Evolutionary conservation across 768 basidiomycete species (phyloP).

Genomic region (Stropharia rugosoannulata): DNA sequence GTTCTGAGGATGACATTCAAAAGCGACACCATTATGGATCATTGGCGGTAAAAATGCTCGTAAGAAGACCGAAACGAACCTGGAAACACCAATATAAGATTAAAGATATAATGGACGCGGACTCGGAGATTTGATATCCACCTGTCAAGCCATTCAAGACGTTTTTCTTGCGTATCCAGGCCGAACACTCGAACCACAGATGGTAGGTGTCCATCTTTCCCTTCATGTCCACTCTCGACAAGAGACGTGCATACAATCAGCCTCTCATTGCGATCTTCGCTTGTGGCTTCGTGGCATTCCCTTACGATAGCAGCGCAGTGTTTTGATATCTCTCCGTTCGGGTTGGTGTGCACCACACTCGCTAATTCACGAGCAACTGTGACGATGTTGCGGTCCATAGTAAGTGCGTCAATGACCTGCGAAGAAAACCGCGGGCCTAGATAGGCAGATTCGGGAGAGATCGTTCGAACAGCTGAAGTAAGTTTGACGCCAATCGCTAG

Average conservation of each 20-base stretch:
- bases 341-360: constrained; percentile 41
- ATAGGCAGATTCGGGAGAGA: constrained; percentile 58
- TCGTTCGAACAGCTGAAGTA: constrained; percentile 57
- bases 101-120: not conserved
- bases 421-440: constrained; percentile 56
- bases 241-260: constrained; percentile 48
- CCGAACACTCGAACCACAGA: constrained; percentile 50
- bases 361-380: constrained; percentile 58
- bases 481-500: constrained; percentile 55
- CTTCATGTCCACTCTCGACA: constrained; percentile 53
- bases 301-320: constrained; percentile 54
- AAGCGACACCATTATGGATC: constrained; percentile 54
- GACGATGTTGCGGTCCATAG: constrained; percentile 44
- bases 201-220: constrained; percentile 41
- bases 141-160: constrained; percentile 49
- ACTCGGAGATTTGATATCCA: constrained; percentile 19
- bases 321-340: constrained; percentile 50
- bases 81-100: constrained; percentile 17
- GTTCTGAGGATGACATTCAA: constrained; percentile 62
- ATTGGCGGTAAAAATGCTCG: constrained; percentile 56
- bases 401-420: too few species aligned
- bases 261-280: constrained; percentile 47
- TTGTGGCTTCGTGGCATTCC: constrained; percentile 48
- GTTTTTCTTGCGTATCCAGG: constrained; percentile 50
- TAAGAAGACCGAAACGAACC: constrained; percentile 50